Percentiles rank a stretch among this genome's conserved stretches.
phyloP scores from a whole-genome alignment of 257 asterid species.

The Solanum lycopersicoides region DNA sequence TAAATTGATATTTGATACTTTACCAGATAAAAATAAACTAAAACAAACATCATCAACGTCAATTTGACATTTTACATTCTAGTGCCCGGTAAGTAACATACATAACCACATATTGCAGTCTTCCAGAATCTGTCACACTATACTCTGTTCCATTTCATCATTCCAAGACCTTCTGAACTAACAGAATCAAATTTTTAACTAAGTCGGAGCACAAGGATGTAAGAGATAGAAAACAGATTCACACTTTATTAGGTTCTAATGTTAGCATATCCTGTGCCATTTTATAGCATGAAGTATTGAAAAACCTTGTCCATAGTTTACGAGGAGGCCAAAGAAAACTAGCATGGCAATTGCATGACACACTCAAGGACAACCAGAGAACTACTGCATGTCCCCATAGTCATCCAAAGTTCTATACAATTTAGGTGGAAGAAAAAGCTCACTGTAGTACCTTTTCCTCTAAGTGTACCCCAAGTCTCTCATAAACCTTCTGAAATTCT shows the following conservation, averaged over 20 bases:
- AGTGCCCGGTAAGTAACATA: background rate
- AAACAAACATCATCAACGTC: background rate
- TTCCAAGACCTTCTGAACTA: background rate
- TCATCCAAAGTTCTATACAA: background rate
- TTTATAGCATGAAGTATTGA: background rate
- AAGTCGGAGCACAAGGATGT: background rate
- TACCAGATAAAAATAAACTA: background rate
- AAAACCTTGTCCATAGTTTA: background rate
- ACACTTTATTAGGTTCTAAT: background rate
- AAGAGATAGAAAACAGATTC: background rate
- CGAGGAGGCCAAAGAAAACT: background rate
- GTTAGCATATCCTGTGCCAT: background rate
- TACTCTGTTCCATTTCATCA: background rate
- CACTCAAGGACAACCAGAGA: background rate
- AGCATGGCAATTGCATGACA: background rate
- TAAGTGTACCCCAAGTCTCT: slow-evolving; percentile 61
- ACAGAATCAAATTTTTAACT: background rate
- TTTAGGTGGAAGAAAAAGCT: background rate
- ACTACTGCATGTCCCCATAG: background rate
- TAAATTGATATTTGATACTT: background rate
- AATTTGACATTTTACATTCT: background rate
- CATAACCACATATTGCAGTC: background rate
- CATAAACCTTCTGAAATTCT: slow-evolving; percentile 60
- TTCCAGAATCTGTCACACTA: background rate
- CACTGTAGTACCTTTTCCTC: slow-evolving; percentile 62